Percentiles rank a stretch among this genome's conserved stretches.
Evolutionary conservation across 108 stramenopile genomes (phyloP).

Genomic region (Cyclotella cryptica): DNA sequence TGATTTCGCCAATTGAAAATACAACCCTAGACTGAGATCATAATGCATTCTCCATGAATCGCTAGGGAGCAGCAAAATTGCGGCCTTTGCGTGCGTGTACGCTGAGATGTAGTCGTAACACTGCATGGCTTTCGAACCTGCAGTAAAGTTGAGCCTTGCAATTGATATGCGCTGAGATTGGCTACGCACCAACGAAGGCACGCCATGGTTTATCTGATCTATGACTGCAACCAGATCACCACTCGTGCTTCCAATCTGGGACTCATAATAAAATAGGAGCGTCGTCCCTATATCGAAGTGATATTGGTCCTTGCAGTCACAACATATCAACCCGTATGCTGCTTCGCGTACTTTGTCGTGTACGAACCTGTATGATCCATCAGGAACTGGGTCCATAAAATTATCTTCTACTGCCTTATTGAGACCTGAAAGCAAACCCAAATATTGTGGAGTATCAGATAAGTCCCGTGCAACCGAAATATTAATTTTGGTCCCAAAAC

Average conservation of each 20-base stretch:
- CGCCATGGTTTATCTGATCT: constrained; percentile 19
- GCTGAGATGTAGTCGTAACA: not conserved
- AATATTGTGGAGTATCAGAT: not conserved
- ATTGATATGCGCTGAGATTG: not conserved
- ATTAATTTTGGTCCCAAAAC: constrained; percentile 41
- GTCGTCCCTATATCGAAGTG: constrained; percentile 12
- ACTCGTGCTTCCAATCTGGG: not conserved
- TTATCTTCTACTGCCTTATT: not conserved
- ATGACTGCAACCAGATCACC: not conserved
- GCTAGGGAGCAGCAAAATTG: constrained; percentile 4
- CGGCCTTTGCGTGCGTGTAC: not conserved
- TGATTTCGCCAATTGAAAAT: not conserved
- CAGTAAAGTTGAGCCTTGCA: constrained; percentile 9
- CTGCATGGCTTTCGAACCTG: constrained; percentile 8
- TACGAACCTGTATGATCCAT: constrained; percentile 29
- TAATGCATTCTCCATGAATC: constrained; percentile 14
- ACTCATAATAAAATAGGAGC: not conserved
- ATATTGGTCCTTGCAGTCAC: not conserved
- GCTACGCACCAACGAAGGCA: not conserved
- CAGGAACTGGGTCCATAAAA: not conserved
- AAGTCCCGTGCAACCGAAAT: not conserved
- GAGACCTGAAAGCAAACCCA: not conserved
- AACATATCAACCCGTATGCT: constrained; percentile 54
- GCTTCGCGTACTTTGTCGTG: constrained; percentile 62
- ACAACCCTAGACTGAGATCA: not conserved